Percentiles rank a stretch among this genome's conserved stretches.
These are phyloP conservation scores for Fusarium neocosmosporiellum DNA, from an alignment of 2,329 filamentous ascomycete species.

Conservation along the genomic window DNA sequence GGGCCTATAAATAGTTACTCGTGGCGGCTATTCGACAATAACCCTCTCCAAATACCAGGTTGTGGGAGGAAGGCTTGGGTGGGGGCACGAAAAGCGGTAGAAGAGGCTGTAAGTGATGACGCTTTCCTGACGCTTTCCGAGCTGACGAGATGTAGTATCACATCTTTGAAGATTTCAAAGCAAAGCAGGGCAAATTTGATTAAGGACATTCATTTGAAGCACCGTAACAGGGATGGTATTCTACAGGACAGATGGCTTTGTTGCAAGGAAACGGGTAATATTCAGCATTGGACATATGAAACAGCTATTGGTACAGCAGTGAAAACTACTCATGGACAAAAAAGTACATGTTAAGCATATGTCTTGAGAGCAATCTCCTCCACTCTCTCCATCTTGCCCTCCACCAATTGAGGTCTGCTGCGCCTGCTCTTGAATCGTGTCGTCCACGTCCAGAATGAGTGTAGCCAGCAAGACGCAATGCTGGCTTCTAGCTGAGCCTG, in stretches of 20 bases:
- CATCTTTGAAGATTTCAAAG: neutral
- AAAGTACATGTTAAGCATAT: neutral
- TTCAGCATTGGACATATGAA: neutral
- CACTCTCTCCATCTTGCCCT: neutral
- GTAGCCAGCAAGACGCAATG: slow-evolving; percentile 1
- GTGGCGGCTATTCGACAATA: neutral
- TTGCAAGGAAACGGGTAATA: neutral
- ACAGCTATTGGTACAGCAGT: neutral
- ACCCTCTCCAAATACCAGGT: neutral
- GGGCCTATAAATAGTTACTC: slow-evolving; percentile 1
- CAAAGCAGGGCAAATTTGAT: neutral
- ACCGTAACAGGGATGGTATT: no score
- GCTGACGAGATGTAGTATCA: neutral
- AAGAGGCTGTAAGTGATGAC: neutral
- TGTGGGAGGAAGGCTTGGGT: neutral
- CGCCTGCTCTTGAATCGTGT: neutral
- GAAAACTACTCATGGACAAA: neutral
- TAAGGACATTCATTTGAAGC: neutral
- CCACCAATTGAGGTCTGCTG: neutral
- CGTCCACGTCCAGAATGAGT: neutral
- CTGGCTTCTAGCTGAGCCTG: neutral
- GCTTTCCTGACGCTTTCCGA: neutral
- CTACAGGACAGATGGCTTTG: neutral
- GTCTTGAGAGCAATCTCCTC: neutral
- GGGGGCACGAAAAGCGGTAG: neutral